Conservation (phyloP, 306 rosid species). For the Quercus aquifolioides region DNA sequence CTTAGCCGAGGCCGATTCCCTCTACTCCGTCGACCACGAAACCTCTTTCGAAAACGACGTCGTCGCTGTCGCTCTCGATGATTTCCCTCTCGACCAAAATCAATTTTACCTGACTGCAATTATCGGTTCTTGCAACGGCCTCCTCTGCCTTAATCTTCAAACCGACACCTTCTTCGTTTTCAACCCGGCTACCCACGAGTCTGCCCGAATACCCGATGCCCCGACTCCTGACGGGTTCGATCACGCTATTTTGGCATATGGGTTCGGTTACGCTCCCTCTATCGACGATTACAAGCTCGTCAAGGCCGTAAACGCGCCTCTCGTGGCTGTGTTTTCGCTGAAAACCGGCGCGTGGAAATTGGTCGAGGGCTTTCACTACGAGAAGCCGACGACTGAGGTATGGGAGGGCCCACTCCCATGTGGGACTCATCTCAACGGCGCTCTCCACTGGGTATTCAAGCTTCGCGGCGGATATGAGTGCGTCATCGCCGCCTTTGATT, state of each 20-base stretch:
- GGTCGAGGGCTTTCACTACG: not conserved
- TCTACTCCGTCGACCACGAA: not conserved
- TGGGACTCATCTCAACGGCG: not conserved
- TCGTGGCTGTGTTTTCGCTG: not conserved
- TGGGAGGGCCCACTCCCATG: not conserved
- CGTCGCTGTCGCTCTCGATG: too few species aligned
- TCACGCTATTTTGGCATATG: not conserved
- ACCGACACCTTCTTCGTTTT: not conserved
- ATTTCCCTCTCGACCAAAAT: not conserved
- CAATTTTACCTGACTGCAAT: not conserved
- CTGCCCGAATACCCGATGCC: too few species aligned
- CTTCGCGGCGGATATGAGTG: too few species aligned
- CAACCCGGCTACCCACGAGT: not conserved
- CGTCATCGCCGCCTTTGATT: not conserved
- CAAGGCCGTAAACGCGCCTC: not conserved
- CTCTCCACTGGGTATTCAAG: not conserved
- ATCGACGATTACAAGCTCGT: not conserved
- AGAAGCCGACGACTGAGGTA: not conserved
- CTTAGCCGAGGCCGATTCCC: not conserved
- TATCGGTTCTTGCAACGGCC: not conserved
- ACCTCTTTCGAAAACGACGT: not conserved
- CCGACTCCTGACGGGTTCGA: not conserved
- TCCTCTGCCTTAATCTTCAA: not conserved
- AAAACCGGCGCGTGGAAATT: not conserved
- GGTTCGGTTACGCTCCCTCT: not conserved